phyloP scores from a whole-genome alignment of 2,329 filamentous ascomycete species.

The Chaetothyriales sp. region DNA sequence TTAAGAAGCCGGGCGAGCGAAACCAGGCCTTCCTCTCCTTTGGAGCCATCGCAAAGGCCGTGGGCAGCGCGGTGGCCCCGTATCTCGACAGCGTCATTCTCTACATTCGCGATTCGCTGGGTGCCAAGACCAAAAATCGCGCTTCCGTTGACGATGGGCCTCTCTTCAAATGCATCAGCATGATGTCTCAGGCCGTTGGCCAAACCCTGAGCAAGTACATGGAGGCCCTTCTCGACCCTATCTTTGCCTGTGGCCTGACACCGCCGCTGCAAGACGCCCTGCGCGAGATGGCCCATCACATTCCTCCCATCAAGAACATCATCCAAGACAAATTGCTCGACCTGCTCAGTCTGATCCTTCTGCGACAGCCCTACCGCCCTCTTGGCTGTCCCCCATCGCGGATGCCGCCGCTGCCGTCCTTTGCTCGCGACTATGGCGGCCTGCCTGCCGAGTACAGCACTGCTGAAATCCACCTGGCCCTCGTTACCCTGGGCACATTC shows the following conservation, averaged over 20 bases:
- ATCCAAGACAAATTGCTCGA: conserved; percentile 91
- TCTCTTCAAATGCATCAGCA: conserved; percentile 95
- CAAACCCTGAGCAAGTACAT: conserved; percentile 98
- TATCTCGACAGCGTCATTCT: conserved; percentile 91
- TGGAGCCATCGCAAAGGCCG: conserved; percentile 88
- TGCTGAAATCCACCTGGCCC: conserved; percentile 76
- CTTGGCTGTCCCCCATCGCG: conserved; percentile 82
- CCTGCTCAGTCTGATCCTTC: conserved; percentile 86
- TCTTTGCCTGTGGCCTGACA: conserved; percentile 90
- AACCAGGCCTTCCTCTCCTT: conserved; percentile 94
- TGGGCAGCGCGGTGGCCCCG: conserved; percentile 85
- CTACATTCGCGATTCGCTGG: conserved; percentile 67
- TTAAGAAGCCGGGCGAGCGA: conserved; percentile 88
- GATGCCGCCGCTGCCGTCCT: conserved; percentile 66
- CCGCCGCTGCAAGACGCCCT: conserved; percentile 88
- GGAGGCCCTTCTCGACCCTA: conserved; percentile 85
- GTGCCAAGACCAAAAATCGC: conserved; percentile 34
- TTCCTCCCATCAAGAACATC: conserved; percentile 79
- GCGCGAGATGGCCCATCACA: conserved; percentile 98
- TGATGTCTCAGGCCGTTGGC: conserved; percentile 84
- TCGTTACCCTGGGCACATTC: conserved; percentile 94
- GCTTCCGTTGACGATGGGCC: conserved; percentile 49
- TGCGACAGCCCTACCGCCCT: conserved; percentile 80
- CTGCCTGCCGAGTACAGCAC: conserved; percentile 67
- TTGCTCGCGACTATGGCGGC: conserved; percentile 75